Evolutionary conservation across 805 yeast species (phyloP).

Genomic region (Candida gorgasii): DNA sequence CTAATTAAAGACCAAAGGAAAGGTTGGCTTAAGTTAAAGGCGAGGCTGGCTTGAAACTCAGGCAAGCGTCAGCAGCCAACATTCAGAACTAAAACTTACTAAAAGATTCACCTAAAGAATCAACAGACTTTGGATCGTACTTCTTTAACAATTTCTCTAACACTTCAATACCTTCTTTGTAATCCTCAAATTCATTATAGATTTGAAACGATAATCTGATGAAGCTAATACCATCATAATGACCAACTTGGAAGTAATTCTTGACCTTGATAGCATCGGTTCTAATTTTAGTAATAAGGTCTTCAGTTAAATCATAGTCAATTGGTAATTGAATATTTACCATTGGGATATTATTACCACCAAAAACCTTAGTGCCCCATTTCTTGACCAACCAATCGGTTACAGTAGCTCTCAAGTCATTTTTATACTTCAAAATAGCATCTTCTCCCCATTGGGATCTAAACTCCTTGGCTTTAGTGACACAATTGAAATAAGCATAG

Average conservation of each 20-base stretch:
- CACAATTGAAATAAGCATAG: conserved; percentile 42
- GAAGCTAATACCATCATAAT: conserved; percentile 20
- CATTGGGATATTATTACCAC: conserved; percentile 7
- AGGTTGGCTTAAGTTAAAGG: too few species aligned
- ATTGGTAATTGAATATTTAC: conserved; percentile 13
- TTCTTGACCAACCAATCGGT: conserved; percentile 23
- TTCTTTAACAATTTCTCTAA: conserved; percentile 21
- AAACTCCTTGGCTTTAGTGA: conserved; percentile 55
- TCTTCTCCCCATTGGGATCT: conserved; percentile 58
- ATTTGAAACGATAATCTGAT: conserved; percentile 60
- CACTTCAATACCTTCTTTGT: conserved; percentile 44
- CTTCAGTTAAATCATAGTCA: conserved; percentile 2
- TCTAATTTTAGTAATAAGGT: background rate
- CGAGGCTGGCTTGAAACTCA: too few species aligned
- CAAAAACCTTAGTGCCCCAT: conserved; percentile 12
- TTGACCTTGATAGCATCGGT: background rate
- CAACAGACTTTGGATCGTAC: background rate
- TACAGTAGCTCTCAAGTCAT: conserved; percentile 34
- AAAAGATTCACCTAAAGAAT: background rate
- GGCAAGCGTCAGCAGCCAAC: background rate
- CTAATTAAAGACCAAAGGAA: too few species aligned
- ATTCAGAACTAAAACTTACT: background rate
- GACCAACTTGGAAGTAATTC: conserved; percentile 3
- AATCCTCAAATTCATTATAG: conserved; percentile 59
- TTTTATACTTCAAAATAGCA: conserved; percentile 49